Base-by-base conservation (phyloP, 805 yeast species). In the Isabelozyma pseudorhagii region DNA sequence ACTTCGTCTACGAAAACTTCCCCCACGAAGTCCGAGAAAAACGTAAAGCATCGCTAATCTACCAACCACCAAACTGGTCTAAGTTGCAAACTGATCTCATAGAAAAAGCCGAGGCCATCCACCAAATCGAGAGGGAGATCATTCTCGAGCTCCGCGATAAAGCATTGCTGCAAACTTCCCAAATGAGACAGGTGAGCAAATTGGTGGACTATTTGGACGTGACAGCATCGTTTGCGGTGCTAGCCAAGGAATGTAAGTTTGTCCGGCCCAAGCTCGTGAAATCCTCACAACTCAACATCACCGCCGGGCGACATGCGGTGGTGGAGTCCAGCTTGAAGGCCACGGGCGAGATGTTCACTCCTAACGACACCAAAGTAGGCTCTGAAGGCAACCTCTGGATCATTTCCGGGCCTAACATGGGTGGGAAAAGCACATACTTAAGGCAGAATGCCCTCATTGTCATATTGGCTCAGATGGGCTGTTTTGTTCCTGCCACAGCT, bases 361-460 rank as follows among this genome's bases (percentile, higher is more conserved):
- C 55, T 38, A 83, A 52, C 75, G 63, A 69, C 52, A 68, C 74
- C 13, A 55, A 52, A 7, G 46, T 73, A 10, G 66, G 64, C 3
- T 54, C 49, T 17, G 46, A 49, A 10, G 54, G 52, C 25, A 59
- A 53, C 31, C 36, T 58, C n/a, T 75, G 85, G 62, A 74, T 91
- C 11, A 80, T 91, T 15, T 84, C 96, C 0, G 96, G 96, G 0
- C 94, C 96, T 0, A 88, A 88, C 57, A 87, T 88, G 92, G 96
- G 96, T 8, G 96, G 96, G 1, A 89, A 89, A 59, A 83, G 90
- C 21, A 84, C 92, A 0, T 84, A 81, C 58, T 86, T 87, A 27
- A 75, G 90, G 46, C 92, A 87, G 57, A 78, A 87, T 36, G 96
- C 94, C 0, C 64, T 89, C 15, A 75, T 82, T 13, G 83, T 81